Percentiles rank a stretch among this genome's conserved stretches.
Evolutionary conservation across 129 eudicot species (phyloP).

Genomic region (Artemisia annua): DNA sequence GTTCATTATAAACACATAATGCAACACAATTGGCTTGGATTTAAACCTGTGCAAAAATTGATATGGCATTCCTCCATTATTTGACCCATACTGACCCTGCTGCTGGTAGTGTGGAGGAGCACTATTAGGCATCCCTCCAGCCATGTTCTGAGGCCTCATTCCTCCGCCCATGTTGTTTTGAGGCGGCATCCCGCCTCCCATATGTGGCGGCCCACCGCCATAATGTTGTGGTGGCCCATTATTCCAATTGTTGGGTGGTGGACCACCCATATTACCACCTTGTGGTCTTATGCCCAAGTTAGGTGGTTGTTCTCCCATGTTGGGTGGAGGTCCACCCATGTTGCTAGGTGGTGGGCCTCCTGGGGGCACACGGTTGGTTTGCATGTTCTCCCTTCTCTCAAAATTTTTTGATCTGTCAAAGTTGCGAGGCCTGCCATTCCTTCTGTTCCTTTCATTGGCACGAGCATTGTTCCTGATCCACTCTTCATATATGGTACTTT

Average conservation of each 20-base stretch:
- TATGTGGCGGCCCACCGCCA: constrained; percentile 32
- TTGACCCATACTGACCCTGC: constrained; percentile 39
- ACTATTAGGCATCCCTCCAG: constrained; percentile 35
- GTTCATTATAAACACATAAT: no score
- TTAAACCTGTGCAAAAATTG: not conserved
- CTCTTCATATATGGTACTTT: constrained; percentile 91
- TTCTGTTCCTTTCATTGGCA: constrained; percentile 82
- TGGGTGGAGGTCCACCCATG: constrained; percentile 20
- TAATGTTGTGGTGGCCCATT: constrained; percentile 10
- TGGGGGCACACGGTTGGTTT: constrained; percentile 37
- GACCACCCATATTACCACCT: constrained; percentile 25
- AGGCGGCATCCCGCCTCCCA: constrained; percentile 10
- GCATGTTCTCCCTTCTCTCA: constrained; percentile 62
- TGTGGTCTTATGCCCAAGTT: not conserved
- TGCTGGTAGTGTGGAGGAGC: constrained; percentile 46
- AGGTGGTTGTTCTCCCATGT: constrained; percentile 23
- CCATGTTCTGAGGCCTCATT: constrained; percentile 33
- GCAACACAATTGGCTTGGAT: no score
- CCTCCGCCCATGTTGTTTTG: constrained; percentile 24
- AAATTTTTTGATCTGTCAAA: constrained; percentile 76
- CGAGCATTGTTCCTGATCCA: constrained; percentile 90
- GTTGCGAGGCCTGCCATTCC: constrained; percentile 88
- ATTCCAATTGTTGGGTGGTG: constrained; percentile 3
- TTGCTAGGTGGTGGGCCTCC: not conserved
- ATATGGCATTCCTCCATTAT: constrained; percentile 38